Percentiles rank a stretch among this genome's conserved stretches.
phyloP scores from a whole-genome alignment of 2,329 filamentous ascomycete species.

The Aspergillus alliaceus region DNA sequence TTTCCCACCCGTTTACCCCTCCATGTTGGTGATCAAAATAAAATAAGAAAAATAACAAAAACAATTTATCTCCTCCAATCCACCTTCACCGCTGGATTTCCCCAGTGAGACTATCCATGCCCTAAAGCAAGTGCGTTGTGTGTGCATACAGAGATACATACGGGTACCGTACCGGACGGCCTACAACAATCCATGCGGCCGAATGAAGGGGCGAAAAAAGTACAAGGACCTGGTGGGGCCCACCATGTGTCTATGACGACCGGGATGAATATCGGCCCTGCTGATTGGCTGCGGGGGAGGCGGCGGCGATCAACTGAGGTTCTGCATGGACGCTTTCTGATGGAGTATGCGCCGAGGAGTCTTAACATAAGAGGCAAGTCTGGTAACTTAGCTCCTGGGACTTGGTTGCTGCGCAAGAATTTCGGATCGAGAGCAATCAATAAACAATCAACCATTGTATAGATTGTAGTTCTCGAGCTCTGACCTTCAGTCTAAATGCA shows the following conservation, averaged over 20 bases:
- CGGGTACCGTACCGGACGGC: background rate
- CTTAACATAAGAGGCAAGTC: conserved; percentile 15
- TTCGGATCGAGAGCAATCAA: conserved; percentile 13
- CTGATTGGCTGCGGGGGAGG: conserved; percentile 17
- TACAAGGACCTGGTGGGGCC: conserved; percentile 14
- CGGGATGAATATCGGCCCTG: background rate
- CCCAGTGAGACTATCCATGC: background rate
- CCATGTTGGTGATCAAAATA: conserved; percentile 1
- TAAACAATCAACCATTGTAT: conserved; percentile 9
- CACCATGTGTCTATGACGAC: conserved; percentile 28
- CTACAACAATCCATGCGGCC: background rate
- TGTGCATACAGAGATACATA: conserved; percentile 4
- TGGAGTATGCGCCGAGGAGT: conserved; percentile 8
- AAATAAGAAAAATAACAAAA: background rate
- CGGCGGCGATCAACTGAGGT: conserved; percentile 22
- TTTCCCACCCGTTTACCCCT: background rate
- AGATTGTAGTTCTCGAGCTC: background rate
- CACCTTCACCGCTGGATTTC: conserved; percentile 4
- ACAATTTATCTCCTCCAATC: background rate
- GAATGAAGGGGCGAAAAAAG: conserved; percentile 19
- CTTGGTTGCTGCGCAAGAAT: conserved; percentile 21
- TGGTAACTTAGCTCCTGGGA: conserved; percentile 14
- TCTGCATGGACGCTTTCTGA: conserved; percentile 20
- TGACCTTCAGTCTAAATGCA: conserved; percentile 1
- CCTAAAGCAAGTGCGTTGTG: background rate